Base-by-base conservation (phyloP, 768 basidiomycete species). In the Suillus paluster region DNA sequence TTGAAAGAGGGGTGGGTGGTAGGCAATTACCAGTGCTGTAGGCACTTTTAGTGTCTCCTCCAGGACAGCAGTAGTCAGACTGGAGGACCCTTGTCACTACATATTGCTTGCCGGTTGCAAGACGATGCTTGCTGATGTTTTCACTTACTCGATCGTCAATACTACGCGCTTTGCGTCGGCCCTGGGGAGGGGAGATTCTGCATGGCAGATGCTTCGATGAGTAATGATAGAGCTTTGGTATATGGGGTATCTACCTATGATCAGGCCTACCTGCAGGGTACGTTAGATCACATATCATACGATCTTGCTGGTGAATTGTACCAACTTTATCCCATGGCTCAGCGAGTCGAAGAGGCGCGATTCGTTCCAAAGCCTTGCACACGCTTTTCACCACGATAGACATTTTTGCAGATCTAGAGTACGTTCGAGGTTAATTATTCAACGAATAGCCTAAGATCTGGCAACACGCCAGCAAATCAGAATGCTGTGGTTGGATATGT, bases 321-420 rank as follows among this genome's bases (percentile, higher is more conserved):
- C 91, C 77, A 66, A 97, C 95, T 77, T 98, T 98, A 70, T 98
- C 96, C 95, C 96, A 98, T 64, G 83, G 86, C 66, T 91, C 95
- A 19, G 96, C 95, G 9, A 97, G 81, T 41, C 85, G 80, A 23
- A 94, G 82, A 4, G 96, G 96, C 1, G 95, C 95, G 65, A 97
- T 91, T 30, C 87, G 84, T 64, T 92, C 90, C 89, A 94, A 90
- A 0, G 88, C 86, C 46, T 78, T 81, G 66, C 83, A 84, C 12
- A 89, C 84, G 36, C 81, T 77, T 72, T 83, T 86, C 7, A 64
- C 60, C 27, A 69, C 49, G 2, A 66, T 23, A 4, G 65, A 64
- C 57, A 58, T 64, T 25, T 19, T 39, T 33, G 49, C 36, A 61
- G 56, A 25, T 19, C 53, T 9, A 2, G 15, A 36, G 15, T 34